Base-by-base conservation (phyloP, 345 rosid species). In the Conringia planisiliqua region DNA sequence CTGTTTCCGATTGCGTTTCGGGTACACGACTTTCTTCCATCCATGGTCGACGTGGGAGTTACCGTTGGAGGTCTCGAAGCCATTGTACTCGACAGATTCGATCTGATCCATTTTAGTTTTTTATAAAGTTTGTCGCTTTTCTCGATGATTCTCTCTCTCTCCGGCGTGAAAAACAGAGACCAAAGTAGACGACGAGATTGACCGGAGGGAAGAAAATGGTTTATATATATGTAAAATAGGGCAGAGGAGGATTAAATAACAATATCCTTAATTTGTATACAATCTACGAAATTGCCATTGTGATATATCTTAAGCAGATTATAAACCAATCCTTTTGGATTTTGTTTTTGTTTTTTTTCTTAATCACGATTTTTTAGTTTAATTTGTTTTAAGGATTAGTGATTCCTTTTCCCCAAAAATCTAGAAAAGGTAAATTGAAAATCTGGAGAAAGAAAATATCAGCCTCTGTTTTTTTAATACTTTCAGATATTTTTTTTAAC, bases 11-110 rank as follows among this genome's bases (percentile, higher is more conserved):
- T 87, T 85, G 26, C 87, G 87, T 80, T 90, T 90, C 7, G 81
- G 61, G 82, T 90, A 88, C 40, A 84, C 82, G 10, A 90, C 96
- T 76, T 86, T 86, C 54, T 86, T 83, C 93, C 96, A 90, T 26
- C 93, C 93, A 54, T 90, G 86, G 78, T 90, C 93, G 72, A 12
- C 36, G 64, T 73, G 73, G 71, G 40, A 9, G 69, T 51, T 50
- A 70, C 66, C 52, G 78, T 77, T 79, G 35, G 73, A 24, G 69
- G 68, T 65, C 42, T 80, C 85, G 62, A 75, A 54, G 80, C 66
- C 80, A 48, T 78, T 62, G 80, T 55, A 75, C 40, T 79, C 81
- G 46, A 32, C 78, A 42, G 85, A 62, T 46, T 79, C 83, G 59
- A 68, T 73, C 27, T 75, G 78, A 38, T 83, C 84, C 70, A 69